Evolutionary conservation across 2,329 filamentous ascomycete genomes (phyloP).

Genomic region (Colletotrichum euphorbiae): DNA sequence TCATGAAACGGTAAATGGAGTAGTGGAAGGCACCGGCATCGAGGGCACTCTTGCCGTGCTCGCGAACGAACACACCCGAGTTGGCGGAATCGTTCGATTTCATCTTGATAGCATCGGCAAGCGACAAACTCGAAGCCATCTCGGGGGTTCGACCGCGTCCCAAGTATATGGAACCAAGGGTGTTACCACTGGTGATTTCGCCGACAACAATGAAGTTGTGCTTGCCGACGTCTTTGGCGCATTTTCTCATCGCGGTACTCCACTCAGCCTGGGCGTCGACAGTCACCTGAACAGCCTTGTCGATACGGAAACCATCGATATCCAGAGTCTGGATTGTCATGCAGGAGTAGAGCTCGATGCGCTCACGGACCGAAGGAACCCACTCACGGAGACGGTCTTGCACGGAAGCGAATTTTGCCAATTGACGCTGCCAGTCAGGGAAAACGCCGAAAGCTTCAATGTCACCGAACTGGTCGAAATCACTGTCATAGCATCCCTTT

Average conservation of each 20-base stretch:
- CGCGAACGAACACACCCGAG: slow-evolving; percentile 61
- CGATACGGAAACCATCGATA: slow-evolving; percentile 74
- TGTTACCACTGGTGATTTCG: slow-evolving; percentile 73
- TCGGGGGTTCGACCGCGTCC: slow-evolving; percentile 66
- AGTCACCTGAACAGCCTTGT: slow-evolving; percentile 74
- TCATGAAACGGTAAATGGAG: slow-evolving; percentile 47
- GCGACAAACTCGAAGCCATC: slow-evolving; percentile 37
- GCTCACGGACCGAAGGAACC: slow-evolving; percentile 67
- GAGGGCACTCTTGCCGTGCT: slow-evolving; percentile 62
- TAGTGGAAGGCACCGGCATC: slow-evolving; percentile 59
- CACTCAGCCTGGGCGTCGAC: slow-evolving; percentile 71
- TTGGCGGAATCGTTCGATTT: slow-evolving; percentile 35
- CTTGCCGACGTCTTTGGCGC: slow-evolving; percentile 68
- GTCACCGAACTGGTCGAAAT: slow-evolving; percentile 74
- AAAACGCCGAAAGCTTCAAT: slow-evolving; percentile 72
- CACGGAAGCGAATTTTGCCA: slow-evolving; percentile 74
- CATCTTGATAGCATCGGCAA: slow-evolving; percentile 40
- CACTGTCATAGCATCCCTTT: slow-evolving; percentile 69
- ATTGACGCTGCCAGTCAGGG: slow-evolving; percentile 71
- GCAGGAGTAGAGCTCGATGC: slow-evolving; percentile 71
- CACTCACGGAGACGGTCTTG: slow-evolving; percentile 76
- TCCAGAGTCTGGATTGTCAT: slow-evolving; percentile 72
- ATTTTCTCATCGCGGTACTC: slow-evolving; percentile 66
- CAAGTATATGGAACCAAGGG: slow-evolving; percentile 70
- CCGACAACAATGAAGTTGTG: slow-evolving; percentile 73